Conservation (phyloP, 2,329 filamentous ascomycete species). For the Acarospora socialis region DNA sequence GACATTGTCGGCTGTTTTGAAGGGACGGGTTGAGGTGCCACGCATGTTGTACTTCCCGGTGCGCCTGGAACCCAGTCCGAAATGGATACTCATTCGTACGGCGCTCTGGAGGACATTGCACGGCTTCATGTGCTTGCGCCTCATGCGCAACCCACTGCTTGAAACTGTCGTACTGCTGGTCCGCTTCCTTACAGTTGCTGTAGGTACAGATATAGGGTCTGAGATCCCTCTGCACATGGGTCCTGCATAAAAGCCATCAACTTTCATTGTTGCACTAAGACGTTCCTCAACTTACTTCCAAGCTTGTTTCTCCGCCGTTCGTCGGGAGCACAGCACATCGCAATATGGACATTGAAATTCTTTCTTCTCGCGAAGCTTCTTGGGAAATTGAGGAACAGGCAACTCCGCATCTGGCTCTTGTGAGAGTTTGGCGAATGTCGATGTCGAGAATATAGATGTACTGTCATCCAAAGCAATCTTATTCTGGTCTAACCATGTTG, state of each 20-base stretch:
- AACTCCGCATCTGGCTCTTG: constrained; percentile 1
- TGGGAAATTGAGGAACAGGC: background rate
- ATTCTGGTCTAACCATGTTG: constrained; percentile 3
- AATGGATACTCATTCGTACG: too few species aligned
- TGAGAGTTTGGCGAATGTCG: constrained; percentile 1
- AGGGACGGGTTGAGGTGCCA: too few species aligned
- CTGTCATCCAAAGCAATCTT: too few species aligned
- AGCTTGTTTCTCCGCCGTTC: background rate
- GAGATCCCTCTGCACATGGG: constrained; percentile 5
- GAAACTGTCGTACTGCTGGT: constrained; percentile 5
- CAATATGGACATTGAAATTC: constrained; percentile 7
- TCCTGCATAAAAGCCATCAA: background rate
- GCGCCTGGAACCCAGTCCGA: too few species aligned
- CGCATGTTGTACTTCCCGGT: too few species aligned
- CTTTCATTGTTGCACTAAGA: constrained; percentile 4
- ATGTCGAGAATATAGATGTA: too few species aligned
- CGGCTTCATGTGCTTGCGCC: too few species aligned
- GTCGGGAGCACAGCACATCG: constrained; percentile 2
- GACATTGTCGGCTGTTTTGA: constrained; percentile 5
- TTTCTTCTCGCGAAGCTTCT: background rate
- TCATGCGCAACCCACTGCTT: constrained; percentile 5
- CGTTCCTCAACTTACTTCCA: constrained; percentile 3
- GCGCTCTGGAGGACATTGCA: too few species aligned
- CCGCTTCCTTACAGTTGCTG: constrained; percentile 1
- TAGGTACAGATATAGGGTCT: constrained; percentile 6